phyloP scores from a whole-genome alignment of 106 monocot species.

The Xerophyta viscosa region DNA sequence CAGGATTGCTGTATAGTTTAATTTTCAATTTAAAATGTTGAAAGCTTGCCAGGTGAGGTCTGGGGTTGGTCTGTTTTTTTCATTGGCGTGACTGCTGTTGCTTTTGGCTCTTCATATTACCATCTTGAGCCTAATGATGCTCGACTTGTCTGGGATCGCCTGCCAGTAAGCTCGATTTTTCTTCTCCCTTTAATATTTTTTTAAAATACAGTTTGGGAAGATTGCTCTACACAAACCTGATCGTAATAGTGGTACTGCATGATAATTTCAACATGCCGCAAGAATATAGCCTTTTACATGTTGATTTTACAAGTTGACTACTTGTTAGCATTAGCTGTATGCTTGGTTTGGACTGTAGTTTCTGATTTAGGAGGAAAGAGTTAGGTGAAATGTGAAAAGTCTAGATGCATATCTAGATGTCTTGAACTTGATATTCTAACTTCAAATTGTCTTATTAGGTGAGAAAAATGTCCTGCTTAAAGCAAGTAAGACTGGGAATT shows the following conservation, averaged over 20 bases:
- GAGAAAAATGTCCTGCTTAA: too few relatives aligned
- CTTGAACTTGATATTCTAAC: too few relatives aligned
- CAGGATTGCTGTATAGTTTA: not conserved
- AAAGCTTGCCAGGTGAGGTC: constrained; percentile 80
- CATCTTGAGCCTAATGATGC: constrained; percentile 84
- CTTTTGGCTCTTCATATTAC: constrained; percentile 92
- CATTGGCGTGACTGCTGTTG: constrained; percentile 75
- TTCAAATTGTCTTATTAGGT: too few relatives aligned
- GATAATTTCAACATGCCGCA: too few relatives aligned
- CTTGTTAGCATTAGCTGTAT: not conserved
- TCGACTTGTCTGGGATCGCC: constrained; percentile 90
- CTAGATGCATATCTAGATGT: too few relatives aligned
- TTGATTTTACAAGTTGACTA: not conserved
- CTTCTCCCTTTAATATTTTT: not conserved
- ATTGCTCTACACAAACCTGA: too few relatives aligned
- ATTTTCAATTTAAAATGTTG: not conserved
- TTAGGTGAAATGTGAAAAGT: too few relatives aligned
- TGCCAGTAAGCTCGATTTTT: constrained; percentile 55
- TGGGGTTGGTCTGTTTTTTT: constrained; percentile 91
- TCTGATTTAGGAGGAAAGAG: too few relatives aligned
- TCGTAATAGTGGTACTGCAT: too few relatives aligned
- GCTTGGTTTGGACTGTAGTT: not conserved
- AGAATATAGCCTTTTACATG: not conserved
- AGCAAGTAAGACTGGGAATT: too few relatives aligned
- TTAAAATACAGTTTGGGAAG: too few relatives aligned